These are phyloP conservation scores for Tricholoma flavovirens DNA, from an alignment of 768 basidiomycete species.

Conservation along the genomic window DNA sequence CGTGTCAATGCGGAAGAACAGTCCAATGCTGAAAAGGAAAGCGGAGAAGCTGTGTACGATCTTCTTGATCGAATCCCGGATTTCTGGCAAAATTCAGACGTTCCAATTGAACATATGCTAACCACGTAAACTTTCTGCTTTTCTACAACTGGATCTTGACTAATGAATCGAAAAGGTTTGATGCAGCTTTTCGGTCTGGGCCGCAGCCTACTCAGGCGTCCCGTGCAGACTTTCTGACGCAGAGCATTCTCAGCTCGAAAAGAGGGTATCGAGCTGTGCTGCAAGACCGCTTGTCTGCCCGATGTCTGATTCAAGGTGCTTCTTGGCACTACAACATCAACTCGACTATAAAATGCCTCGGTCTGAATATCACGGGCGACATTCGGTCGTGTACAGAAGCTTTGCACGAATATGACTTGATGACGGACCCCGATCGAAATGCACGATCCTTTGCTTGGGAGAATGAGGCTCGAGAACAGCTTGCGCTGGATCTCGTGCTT, in stretches of 20 bases:
- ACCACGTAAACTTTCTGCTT: conserved; percentile 44
- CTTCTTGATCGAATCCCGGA: conserved; percentile 47
- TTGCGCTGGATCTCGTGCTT: conserved; percentile 58
- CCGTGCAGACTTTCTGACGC: conserved; percentile 55
- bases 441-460: conserved; percentile 40
- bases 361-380: conserved; percentile 31
- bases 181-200: conserved; percentile 52
- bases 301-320: conserved; percentile 33
- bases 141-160: background rate
- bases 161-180: conserved; percentile 40
- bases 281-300: conserved; percentile 40
- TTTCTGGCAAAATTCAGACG: conserved; percentile 51
- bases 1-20: conserved; percentile 19
- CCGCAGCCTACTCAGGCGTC: conserved; percentile 37
- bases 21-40: conserved; percentile 27
- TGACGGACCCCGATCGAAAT: conserved; percentile 30
- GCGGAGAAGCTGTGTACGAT: conserved; percentile 38
- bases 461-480: conserved; percentile 50
- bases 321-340: conserved; percentile 51
- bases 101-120: conserved; percentile 45
- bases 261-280: conserved; percentile 48
- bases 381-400: conserved; percentile 29
- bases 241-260: conserved; percentile 43
- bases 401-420: conserved; percentile 41
- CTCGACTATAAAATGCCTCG: conserved; percentile 38